These are phyloP conservation scores for Chimonanthus salicifolius DNA, from an alignment of 164 flowering plant genomes.

Conservation along the genomic window DNA sequence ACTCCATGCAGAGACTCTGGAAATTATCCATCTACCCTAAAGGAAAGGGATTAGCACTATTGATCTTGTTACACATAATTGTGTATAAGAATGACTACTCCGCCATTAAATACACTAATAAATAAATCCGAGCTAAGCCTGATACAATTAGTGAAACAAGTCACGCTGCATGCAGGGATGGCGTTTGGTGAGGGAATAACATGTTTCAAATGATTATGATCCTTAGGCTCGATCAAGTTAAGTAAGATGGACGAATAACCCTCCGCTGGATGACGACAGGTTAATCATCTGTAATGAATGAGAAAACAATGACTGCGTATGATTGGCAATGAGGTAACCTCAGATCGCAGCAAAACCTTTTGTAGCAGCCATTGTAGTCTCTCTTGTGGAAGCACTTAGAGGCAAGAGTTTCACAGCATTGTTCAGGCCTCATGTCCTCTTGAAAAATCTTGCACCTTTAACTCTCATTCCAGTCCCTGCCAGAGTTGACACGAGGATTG, in stretches of 20 bases:
- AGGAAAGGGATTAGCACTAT: constrained; percentile 17
- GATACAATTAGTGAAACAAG: not conserved
- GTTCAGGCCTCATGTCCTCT: constrained; percentile 32
- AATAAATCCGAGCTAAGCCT: constrained; percentile 10
- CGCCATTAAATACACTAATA: constrained; percentile 6
- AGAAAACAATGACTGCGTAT: not conserved
- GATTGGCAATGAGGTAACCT: not conserved
- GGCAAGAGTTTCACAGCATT: not conserved
- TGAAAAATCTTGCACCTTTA: constrained; percentile 70
- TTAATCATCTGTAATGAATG: not conserved
- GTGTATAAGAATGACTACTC: not conserved
- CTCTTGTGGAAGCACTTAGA: not conserved
- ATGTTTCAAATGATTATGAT: not conserved
- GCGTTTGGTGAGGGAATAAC: not conserved
- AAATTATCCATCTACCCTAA: constrained; percentile 11
- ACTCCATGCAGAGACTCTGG: not conserved
- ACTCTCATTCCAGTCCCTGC: constrained; percentile 58
- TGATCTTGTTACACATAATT: constrained; percentile 10
- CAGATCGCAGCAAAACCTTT: not conserved
- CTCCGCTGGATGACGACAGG: not conserved
- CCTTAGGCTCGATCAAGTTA: too few relatives aligned
- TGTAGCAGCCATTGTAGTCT: not conserved
- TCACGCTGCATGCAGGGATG: not conserved
- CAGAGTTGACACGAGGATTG: constrained; percentile 57
- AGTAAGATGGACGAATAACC: too few relatives aligned